Evolutionary conservation across 495 filamentous ascomycete genomes (phyloP).

Genomic region (Viridothelium virens): DNA sequence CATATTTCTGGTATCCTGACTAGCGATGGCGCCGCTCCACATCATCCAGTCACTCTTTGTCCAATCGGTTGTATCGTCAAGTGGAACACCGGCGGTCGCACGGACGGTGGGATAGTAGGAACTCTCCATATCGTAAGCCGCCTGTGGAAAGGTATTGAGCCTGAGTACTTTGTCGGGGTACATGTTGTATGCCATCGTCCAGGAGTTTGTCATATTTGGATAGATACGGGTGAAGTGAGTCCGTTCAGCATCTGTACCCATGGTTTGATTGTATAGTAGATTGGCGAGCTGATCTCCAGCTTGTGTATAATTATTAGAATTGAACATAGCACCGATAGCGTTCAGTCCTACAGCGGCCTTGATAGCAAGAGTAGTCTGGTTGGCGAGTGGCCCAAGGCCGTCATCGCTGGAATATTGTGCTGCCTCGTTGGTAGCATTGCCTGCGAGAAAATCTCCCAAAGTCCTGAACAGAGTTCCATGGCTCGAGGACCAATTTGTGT

Average conservation of each 20-base stretch:
- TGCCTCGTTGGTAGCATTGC: constrained; percentile 42
- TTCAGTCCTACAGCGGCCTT: constrained; percentile 50
- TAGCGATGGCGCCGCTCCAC: constrained; percentile 20
- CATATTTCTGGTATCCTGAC: constrained; percentile 22
- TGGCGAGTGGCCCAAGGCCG: constrained; percentile 42
- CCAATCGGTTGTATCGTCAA: constrained; percentile 20
- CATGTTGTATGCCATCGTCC: constrained; percentile 42
- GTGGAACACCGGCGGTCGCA: constrained; percentile 15
- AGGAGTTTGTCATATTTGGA: constrained; percentile 28
- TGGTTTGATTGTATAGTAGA: constrained; percentile 36
- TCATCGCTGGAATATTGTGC: constrained; percentile 51
- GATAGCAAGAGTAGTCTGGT: constrained; percentile 52
- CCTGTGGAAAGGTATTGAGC: constrained; percentile 30
- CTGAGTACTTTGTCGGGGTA: constrained; percentile 42
- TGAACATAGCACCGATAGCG: constrained; percentile 42
- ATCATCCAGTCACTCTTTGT: constrained; percentile 29
- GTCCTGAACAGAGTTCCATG: constrained; percentile 35
- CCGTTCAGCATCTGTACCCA: constrained; percentile 35
- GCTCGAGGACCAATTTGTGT: constrained; percentile 34
- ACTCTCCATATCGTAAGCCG: constrained; percentile 19
- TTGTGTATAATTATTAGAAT: constrained; percentile 35
- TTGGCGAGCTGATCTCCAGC: constrained; percentile 38
- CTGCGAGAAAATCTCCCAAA: constrained; percentile 48
- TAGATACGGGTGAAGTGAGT: constrained; percentile 44
- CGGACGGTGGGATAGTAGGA: constrained; percentile 20